Evolutionary conservation across 176 grass and related monocot genomes (phyloP).

Genomic region (barley (Hordeum vulgare)): DNA sequence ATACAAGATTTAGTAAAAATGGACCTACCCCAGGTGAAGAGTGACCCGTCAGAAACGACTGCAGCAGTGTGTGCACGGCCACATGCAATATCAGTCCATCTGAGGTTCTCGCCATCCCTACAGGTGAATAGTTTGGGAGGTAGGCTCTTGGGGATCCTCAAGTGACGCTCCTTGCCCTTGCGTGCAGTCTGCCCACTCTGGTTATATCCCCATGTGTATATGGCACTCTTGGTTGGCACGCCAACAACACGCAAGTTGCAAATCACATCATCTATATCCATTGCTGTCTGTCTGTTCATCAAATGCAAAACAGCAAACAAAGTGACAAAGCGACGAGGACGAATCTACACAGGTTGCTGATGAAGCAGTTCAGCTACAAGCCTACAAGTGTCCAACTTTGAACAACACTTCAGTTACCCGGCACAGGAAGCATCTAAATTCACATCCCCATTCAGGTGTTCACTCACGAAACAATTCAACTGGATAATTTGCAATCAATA

Average conservation of each 20-base stretch:
- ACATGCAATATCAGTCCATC: constrained; percentile 82
- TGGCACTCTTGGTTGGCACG: constrained; percentile 61
- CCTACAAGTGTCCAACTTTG: not conserved
- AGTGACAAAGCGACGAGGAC: not conserved
- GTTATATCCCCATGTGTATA: constrained; percentile 97
- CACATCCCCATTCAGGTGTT: not conserved
- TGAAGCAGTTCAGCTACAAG: not conserved
- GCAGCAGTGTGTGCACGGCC: constrained; percentile 87
- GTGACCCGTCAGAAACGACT: constrained; percentile 74
- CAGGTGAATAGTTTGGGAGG: constrained; percentile 64
- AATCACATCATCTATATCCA: constrained; percentile 62
- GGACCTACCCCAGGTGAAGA: constrained; percentile 83
- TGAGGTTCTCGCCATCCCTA: constrained; percentile 33
- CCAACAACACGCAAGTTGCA: constrained; percentile 32
- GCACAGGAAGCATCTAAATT: not conserved
- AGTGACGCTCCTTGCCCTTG: constrained; percentile 54
- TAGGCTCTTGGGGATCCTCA: constrained; percentile 87
- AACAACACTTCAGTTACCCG: not conserved
- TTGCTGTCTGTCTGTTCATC: constrained; percentile 32
- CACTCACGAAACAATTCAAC: not conserved
- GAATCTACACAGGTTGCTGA: not conserved
- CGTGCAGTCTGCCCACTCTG: constrained; percentile 85
- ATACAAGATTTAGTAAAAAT: not conserved
- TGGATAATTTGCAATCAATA: not conserved
- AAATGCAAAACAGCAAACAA: constrained; percentile 6